Conservation (phyloP, 441 rosid species). For the Gossypium trilobum region DNA sequence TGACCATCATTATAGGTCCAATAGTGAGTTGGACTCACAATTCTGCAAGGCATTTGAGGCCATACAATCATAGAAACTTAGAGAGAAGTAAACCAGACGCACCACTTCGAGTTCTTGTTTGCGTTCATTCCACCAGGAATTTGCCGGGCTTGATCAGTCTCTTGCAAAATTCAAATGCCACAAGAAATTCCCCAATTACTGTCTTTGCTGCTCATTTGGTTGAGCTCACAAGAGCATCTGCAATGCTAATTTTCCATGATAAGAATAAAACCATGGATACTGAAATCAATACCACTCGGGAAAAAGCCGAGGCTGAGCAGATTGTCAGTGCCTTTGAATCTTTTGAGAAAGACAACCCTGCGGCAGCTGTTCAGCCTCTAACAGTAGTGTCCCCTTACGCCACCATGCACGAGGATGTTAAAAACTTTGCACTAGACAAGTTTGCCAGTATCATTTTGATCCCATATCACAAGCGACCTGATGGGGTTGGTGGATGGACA, state of each 20-base stretch:
- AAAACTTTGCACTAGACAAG: constrained; percentile 35
- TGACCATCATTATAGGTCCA: constrained; percentile 39
- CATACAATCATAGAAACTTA: constrained; percentile 24
- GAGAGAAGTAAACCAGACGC: constrained; percentile 26
- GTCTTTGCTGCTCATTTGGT: constrained; percentile 43
- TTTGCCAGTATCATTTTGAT: constrained; percentile 26
- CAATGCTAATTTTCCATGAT: constrained; percentile 54
- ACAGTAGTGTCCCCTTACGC: constrained; percentile 45
- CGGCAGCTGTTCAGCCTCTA: constrained; percentile 30
- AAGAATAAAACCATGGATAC: neutral
- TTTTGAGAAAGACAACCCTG: constrained; percentile 17
- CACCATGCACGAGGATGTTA: constrained; percentile 46
- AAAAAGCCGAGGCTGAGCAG: constrained; percentile 30
- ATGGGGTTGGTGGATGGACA: constrained; percentile 20
- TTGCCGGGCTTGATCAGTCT: constrained; percentile 35
- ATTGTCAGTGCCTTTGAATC: constrained; percentile 28
- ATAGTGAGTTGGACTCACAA: constrained; percentile 24
- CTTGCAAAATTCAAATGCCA: constrained; percentile 35
- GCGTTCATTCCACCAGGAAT: constrained; percentile 30
- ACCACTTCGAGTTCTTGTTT: constrained; percentile 32
- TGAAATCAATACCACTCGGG: neutral
- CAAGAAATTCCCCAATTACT: constrained; percentile 33
- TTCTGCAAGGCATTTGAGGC: constrained; percentile 15
- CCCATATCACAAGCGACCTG: constrained; percentile 40
- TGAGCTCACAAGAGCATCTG: constrained; percentile 42